These are phyloP conservation scores for Phytophthora nicotianae DNA, from an alignment of 352 stramenopile genomes.

Conservation along the genomic window DNA sequence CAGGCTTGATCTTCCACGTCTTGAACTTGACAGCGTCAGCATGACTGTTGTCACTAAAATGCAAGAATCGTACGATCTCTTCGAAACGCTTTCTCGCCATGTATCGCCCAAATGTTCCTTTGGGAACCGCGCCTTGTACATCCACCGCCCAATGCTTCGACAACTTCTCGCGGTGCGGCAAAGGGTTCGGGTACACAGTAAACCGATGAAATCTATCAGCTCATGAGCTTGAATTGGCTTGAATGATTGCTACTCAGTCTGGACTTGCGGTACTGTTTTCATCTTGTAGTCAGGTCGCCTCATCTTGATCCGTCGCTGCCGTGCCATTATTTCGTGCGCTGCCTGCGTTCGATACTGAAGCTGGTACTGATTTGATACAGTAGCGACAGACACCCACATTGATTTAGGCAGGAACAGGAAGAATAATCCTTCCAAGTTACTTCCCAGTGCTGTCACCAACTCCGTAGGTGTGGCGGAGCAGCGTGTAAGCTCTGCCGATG, in stretches of 20 bases:
- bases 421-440: conserved; percentile 9
- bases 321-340: too few relatives aligned
- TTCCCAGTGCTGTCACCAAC: background rate
- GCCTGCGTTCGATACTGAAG: too few relatives aligned
- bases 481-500: background rate
- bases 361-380: background rate
- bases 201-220: background rate
- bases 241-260: too few relatives aligned
- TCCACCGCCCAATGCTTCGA: conserved; percentile 8
- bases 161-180: conserved; percentile 5
- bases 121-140: conserved; percentile 2
- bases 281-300: conserved; percentile 7
- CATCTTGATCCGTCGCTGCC: conserved; percentile 3
- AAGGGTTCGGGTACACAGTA: background rate
- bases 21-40: too few relatives aligned
- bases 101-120: too few relatives aligned
- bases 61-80: too few relatives aligned
- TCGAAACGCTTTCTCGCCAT: too few relatives aligned
- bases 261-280: conserved; percentile 7
- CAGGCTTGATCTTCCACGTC: too few relatives aligned
- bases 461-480: too few relatives aligned
- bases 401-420: conserved; percentile 13
- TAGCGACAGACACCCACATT: conserved; percentile 10
- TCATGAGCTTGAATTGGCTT: conserved; percentile 11
- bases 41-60: too few relatives aligned